These are phyloP conservation scores for Erysimum pusillum DNA, from an alignment of 441 rosid species.

Conservation along the genomic window DNA sequence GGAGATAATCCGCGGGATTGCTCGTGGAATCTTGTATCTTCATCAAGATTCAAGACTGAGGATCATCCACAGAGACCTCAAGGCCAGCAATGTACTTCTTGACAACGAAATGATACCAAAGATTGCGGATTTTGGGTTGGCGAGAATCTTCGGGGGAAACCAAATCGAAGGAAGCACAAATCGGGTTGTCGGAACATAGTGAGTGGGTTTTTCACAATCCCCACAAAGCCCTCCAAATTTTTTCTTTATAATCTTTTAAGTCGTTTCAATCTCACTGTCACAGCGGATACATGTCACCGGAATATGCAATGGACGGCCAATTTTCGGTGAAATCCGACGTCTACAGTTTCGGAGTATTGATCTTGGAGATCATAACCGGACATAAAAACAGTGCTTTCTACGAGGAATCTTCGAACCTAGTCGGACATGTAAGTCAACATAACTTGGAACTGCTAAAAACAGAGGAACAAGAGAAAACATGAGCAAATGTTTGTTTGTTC, in stretches of 20 bases:
- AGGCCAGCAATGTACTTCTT: constrained; percentile 72
- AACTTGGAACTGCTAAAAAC: not conserved
- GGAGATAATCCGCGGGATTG: constrained; percentile 56
- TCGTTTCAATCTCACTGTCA: not conserved
- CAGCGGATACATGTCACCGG: constrained; percentile 81
- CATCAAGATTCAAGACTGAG: constrained; percentile 81
- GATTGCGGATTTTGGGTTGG: constrained; percentile 84
- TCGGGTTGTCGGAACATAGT: constrained; percentile 81
- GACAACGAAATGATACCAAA: constrained; percentile 68
- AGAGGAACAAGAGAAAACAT: constrained; percentile 21
- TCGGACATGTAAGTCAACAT: constrained; percentile 59
- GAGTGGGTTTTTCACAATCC: constrained; percentile 38
- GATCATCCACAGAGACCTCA: constrained; percentile 78
- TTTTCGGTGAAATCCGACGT: constrained; percentile 68
- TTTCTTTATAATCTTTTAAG: not conserved
- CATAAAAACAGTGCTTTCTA: constrained; percentile 49
- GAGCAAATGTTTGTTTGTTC: not conserved
- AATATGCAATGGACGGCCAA: constrained; percentile 61
- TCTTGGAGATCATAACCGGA: constrained; percentile 65
- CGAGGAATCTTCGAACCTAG: constrained; percentile 44
- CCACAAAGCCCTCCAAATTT: not conserved
- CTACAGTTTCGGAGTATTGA: constrained; percentile 67
- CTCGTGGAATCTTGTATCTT: constrained; percentile 80
- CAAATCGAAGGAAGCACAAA: constrained; percentile 64
- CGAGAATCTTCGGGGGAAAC: constrained; percentile 62